Evolutionary conservation across 257 asterid species (phyloP), one percentile per base, ranked within the genome.

Genomic region (Solanum raphanifolium): DNA sequence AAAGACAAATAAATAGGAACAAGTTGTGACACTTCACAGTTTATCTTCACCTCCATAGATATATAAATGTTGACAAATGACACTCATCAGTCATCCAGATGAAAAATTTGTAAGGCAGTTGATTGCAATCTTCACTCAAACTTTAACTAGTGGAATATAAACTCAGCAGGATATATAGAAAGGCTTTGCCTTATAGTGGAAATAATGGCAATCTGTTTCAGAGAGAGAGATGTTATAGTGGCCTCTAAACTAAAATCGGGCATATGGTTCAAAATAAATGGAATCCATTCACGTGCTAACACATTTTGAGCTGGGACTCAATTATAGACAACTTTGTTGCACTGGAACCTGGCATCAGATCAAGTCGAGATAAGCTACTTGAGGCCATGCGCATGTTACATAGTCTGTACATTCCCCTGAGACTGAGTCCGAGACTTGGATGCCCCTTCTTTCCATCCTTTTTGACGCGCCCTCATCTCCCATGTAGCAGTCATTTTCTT

Each of bases 401-500:
- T 88, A 27, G 85, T 75, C 87, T 88, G 88, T 75, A 89, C 65
- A 84, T 88, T 83, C 46, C 86, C 87, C 48, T 58, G 90, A 35
- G 83, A 73, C 43, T 83, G 76, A 46, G 85, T n/a, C 18, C 29
- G 88, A 55, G 91, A 88, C 87, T 88, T 91, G n/a, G 83, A 65
- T 13, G 90, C 76, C 41, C 96, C 97, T 89, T 93, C 98, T 90
- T 89, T 95, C 99, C 99, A 96, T 83, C 99, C 98, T 90, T 86
- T 94, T 89, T 94, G 94, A 6, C 98, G 96, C 2, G 99, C 99
- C 89, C 99, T 93, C 91, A 78, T 88, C 92, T 95, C 98, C 99
- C 99, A 96, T 88, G 89, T 85, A 81, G 97, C 93, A 10, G 98
- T 94, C 71, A 94, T 88, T 89, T 92, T 94, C 88, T 92, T 95